Evolutionary conservation across 2,329 filamentous ascomycete genomes (phyloP).

Genomic region (Nannizzia gypsea): DNA sequence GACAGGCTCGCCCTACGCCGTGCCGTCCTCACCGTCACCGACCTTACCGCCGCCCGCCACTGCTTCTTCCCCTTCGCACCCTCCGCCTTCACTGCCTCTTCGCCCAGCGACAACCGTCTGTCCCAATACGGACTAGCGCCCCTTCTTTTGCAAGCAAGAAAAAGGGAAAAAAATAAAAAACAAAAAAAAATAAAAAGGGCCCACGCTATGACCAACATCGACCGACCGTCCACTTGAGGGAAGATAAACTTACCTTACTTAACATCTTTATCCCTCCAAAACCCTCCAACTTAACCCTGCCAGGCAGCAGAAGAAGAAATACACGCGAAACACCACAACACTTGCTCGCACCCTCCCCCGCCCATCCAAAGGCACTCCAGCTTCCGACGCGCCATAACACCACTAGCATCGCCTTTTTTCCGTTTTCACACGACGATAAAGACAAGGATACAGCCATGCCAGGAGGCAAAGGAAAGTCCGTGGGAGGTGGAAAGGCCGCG

Average conservation of each 20-base stretch:
- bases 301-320: background rate
- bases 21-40: background rate
- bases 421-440: background rate
- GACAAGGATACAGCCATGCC: conserved; percentile 42
- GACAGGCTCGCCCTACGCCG: background rate
- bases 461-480: conserved; percentile 88
- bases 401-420: background rate
- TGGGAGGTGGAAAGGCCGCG: conserved; percentile 82
- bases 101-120: background rate
- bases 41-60: background rate
- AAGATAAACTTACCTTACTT: background rate
- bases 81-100: background rate
- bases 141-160: background rate
- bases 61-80: background rate
- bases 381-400: conserved; percentile 10
- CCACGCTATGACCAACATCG: background rate
- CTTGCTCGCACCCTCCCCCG: background rate
- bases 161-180: background rate
- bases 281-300: background rate
- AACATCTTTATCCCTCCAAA: background rate
- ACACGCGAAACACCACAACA: background rate
- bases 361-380: conserved; percentile 10
- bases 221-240: background rate
- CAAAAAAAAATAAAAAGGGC: background rate
- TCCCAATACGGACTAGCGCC: background rate